Conservation (phyloP, 2,329 filamentous ascomycete species). For the Botryotinia convoluta region DNA sequence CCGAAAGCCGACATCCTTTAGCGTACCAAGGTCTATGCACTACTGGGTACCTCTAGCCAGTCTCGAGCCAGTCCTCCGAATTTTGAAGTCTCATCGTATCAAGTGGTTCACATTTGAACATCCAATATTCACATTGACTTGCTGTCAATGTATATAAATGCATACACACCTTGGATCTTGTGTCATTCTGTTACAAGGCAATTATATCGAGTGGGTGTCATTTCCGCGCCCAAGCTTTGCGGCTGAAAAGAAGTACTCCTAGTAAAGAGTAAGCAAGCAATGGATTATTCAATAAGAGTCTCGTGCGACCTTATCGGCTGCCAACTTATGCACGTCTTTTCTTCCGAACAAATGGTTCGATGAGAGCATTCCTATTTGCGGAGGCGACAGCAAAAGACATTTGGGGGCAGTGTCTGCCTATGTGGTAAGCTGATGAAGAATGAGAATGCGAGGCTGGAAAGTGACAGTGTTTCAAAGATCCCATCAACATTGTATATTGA, state of each 20-base stretch:
- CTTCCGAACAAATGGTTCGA: constrained; percentile 18
- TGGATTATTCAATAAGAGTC: background rate
- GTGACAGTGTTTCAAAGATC: background rate
- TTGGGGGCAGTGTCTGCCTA: constrained; percentile 7
- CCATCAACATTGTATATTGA: background rate
- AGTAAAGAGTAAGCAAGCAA: background rate
- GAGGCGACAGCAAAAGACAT: constrained; percentile 4
- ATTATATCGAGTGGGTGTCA: background rate
- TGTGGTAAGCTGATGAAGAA: background rate
- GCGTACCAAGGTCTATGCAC: background rate
- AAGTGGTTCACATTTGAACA: background rate
- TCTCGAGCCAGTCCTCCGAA: background rate
- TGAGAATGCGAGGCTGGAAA: constrained; percentile 4
- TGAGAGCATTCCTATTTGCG: background rate
- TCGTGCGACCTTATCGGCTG: constrained; percentile 10
- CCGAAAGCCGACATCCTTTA: background rate
- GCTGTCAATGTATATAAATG: background rate
- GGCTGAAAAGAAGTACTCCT: background rate
- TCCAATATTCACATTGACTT: background rate
- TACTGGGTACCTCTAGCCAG: background rate
- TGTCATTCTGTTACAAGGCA: background rate
- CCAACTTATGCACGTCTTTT: constrained; percentile 12
- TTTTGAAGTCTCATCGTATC: background rate
- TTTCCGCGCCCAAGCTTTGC: background rate
- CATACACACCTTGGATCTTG: background rate